phyloP scores from a whole-genome alignment of 768 basidiomycete species.

The Cubamyces sp. region DNA sequence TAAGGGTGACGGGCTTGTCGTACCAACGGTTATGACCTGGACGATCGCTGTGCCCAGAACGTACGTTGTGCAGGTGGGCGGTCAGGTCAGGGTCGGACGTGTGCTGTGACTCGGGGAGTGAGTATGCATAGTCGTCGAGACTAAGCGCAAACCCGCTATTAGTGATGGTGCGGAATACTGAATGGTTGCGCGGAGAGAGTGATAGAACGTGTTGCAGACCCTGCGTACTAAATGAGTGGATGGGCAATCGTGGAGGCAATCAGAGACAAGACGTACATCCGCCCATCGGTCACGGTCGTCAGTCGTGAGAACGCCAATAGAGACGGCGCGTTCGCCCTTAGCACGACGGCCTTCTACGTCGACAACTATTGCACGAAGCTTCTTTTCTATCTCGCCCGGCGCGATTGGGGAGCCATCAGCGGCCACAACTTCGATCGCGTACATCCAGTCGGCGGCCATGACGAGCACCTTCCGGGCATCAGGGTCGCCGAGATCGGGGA shows the following conservation, averaged over 20 bases:
- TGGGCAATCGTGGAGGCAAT: neutral
- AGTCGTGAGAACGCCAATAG: conserved; percentile 74
- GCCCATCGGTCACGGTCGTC: conserved; percentile 87
- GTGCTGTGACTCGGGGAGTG: conserved; percentile 38
- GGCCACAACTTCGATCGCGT: conserved; percentile 70
- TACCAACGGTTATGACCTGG: conserved; percentile 75
- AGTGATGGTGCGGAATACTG: conserved; percentile 64
- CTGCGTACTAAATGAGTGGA: conserved; percentile 42
- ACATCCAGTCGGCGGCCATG: conserved; percentile 78
- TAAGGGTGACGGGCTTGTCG: conserved; percentile 83
- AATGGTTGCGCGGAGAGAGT: conserved; percentile 65
- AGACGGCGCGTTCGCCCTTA: conserved; percentile 58
- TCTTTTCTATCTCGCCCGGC: conserved; percentile 47
- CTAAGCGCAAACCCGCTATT: conserved; percentile 80
- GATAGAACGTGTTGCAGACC: conserved; percentile 72
- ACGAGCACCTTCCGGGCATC: conserved; percentile 65
- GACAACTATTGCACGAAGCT: conserved; percentile 47
- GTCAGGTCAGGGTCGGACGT: conserved; percentile 49
- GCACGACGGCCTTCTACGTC: conserved; percentile 62
- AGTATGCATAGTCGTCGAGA: conserved; percentile 68
- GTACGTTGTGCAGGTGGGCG: conserved; percentile 75
- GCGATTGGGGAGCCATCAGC: conserved; percentile 38
- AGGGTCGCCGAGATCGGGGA: conserved; percentile 48
- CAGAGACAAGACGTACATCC: conserved; percentile 47
- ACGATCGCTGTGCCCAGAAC: conserved; percentile 60